Conservation (phyloP, 495 filamentous ascomycete genomes). For the Aspergillus incahuasiensis region DNA sequence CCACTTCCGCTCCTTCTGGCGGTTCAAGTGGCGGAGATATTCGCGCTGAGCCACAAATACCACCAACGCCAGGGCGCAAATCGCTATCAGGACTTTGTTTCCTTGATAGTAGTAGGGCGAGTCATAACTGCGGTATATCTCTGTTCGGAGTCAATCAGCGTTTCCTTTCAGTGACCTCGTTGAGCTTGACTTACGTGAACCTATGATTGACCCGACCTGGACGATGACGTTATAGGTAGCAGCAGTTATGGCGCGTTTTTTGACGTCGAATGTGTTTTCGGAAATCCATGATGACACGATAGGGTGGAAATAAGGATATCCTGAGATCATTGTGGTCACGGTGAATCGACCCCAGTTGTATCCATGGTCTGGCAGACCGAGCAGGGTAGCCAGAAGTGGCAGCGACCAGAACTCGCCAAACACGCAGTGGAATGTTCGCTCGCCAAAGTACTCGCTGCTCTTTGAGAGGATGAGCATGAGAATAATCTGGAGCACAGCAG, state of each 20-base stretch:
- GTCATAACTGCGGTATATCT: constrained; percentile 35
- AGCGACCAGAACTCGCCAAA: constrained; percentile 45
- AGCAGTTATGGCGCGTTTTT: constrained; percentile 38
- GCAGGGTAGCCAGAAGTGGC: constrained; percentile 37
- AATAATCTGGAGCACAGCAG: constrained; percentile 39
- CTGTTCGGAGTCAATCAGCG: constrained; percentile 9
- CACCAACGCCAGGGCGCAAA: constrained; percentile 29
- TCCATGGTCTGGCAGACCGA: constrained; percentile 29
- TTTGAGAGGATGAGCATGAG: constrained; percentile 38
- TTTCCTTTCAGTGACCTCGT: no score
- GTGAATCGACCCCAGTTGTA: constrained; percentile 39
- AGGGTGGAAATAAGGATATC: constrained; percentile 45
- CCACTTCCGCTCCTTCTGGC: constrained; percentile 35
- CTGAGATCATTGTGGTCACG: constrained; percentile 35
- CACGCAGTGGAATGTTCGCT: constrained; percentile 41
- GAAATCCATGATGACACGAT: constrained; percentile 40
- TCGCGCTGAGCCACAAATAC: constrained; percentile 27
- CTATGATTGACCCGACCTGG: constrained; percentile 32
- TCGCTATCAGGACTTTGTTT: constrained; percentile 33
- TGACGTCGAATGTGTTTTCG: constrained; percentile 38
- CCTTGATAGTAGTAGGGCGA: constrained; percentile 35
- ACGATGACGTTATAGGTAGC: constrained; percentile 44
- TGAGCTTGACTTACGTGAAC: constrained; percentile 18
- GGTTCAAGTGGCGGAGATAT: constrained; percentile 30
- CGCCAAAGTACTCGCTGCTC: constrained; percentile 40